Percentiles rank a stretch among this genome's conserved stretches.
phyloP scores from a whole-genome alignment of 1,284 basidiomycete species.

The Cryptococcus neoformans region DNA sequence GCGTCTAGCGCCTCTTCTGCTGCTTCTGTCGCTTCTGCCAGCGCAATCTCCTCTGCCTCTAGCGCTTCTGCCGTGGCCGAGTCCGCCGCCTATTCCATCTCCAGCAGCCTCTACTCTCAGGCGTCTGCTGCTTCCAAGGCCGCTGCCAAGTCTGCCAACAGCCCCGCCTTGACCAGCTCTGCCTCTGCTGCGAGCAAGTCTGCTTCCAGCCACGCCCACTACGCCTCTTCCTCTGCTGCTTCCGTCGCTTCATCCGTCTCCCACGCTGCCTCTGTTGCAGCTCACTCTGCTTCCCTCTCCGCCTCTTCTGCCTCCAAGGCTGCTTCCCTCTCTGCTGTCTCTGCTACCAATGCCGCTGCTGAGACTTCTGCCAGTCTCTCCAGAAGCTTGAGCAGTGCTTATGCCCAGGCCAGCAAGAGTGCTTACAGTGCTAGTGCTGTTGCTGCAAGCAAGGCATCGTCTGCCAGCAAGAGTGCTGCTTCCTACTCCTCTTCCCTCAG shows the following conservation, averaged over 20 bases:
- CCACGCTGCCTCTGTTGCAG: slow-evolving; percentile 52
- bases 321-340: slow-evolving; percentile 27
- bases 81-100: slow-evolving; percentile 38
- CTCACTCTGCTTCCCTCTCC: slow-evolving; percentile 34
- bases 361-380: slow-evolving; percentile 28
- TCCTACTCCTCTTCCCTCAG: slow-evolving; percentile 30
- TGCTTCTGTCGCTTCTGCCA: slow-evolving; percentile 36
- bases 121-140: slow-evolving; percentile 35
- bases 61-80: slow-evolving; percentile 33
- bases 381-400: slow-evolving; percentile 26
- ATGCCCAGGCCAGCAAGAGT: slow-evolving; percentile 52
- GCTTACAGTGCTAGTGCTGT: slow-evolving; percentile 24
- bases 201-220: slow-evolving; percentile 37
- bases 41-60: slow-evolving; percentile 34
- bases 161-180: slow-evolving; percentile 33
- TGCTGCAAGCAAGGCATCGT: slow-evolving; percentile 23
- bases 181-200: slow-evolving; percentile 43
- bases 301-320: slow-evolving; percentile 28
- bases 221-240: slow-evolving; percentile 46
- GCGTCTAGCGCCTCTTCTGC: slow-evolving; percentile 36
- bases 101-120: slow-evolving; percentile 31
- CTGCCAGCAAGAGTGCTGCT: slow-evolving; percentile 25
- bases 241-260: slow-evolving; percentile 37
- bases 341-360: slow-evolving; percentile 32
- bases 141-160: slow-evolving; percentile 36